A percentile compares a stretch with the other conserved stretches of the same genome.
phyloP scores from a whole-genome alignment of 495 filamentous ascomycete genomes.

The Hypomontagnella submonticulosa region DNA sequence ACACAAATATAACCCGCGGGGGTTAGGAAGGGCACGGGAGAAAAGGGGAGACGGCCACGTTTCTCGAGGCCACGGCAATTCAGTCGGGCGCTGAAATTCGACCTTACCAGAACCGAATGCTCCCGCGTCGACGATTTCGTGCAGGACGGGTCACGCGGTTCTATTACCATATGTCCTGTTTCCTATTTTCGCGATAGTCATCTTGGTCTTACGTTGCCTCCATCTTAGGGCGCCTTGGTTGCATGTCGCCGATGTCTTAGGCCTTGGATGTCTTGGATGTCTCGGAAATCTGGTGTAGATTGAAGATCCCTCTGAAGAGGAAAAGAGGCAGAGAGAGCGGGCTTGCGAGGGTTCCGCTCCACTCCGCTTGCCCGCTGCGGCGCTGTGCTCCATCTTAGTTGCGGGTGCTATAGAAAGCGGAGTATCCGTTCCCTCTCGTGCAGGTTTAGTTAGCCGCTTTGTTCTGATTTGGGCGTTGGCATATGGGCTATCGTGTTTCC shows the following conservation, averaged over 20 bases:
- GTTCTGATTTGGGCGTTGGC: slow-evolving; percentile 12
- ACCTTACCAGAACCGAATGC: slow-evolving; percentile 7
- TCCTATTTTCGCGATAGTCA: background rate
- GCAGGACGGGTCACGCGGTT: slow-evolving; percentile 29
- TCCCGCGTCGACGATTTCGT: slow-evolving; percentile 22
- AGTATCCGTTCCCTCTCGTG: slow-evolving; percentile 13
- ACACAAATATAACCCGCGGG: slow-evolving; percentile 15
- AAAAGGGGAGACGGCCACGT: slow-evolving; percentile 17
- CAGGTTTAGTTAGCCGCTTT: slow-evolving; percentile 4
- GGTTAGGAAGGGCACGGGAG: background rate
- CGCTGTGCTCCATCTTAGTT: slow-evolving; percentile 33
- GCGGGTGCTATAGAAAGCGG: too few species aligned
- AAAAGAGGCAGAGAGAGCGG: slow-evolving; percentile 23
- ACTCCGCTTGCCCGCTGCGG: slow-evolving; percentile 37
- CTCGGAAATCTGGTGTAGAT: slow-evolving; percentile 15
- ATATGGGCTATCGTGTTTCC: background rate
- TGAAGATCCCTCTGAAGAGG: slow-evolving; percentile 4
- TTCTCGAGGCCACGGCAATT: slow-evolving; percentile 16
- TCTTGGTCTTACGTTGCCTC: slow-evolving; percentile 3
- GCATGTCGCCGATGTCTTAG: slow-evolving; percentile 25
- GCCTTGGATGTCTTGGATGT: background rate
- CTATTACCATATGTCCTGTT: slow-evolving; percentile 18
- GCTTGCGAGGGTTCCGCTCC: slow-evolving; percentile 28
- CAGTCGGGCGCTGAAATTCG: slow-evolving; percentile 2
- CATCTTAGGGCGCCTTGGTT: slow-evolving; percentile 20